Conservation (phyloP, 164 flowering plant species). For the Nymphaea thermarum region DNA sequence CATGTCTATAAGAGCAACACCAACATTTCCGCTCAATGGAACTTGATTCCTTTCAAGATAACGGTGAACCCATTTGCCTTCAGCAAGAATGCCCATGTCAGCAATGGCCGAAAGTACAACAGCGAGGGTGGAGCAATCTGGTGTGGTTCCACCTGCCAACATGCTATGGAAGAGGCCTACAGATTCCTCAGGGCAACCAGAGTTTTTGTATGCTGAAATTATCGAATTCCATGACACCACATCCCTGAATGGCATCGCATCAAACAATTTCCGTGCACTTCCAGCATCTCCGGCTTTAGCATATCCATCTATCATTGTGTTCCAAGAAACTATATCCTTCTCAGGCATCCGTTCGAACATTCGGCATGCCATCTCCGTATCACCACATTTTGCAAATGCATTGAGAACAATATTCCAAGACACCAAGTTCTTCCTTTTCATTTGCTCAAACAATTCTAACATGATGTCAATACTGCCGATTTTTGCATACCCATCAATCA, state of each 20-base stretch:
- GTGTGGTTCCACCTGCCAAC: conserved; percentile 4
- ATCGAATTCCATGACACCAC: conserved; percentile 9
- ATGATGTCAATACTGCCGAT: conserved; percentile 4
- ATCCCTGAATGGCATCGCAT: conserved; percentile 7
- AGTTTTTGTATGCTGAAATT: conserved; percentile 8
- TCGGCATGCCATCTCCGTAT: conserved; percentile 1
- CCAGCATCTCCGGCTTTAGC: conserved; percentile 1
- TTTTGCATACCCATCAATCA: conserved; percentile 11
- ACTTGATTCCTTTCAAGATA: conserved; percentile 3
- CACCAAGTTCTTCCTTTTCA: conserved; percentile 5
- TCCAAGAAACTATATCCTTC: conserved; percentile 8
- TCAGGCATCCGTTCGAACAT: conserved; percentile 6
- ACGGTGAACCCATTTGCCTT: conserved; percentile 12
- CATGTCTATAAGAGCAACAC: conserved; percentile 11
- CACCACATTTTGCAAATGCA: conserved; percentile 7
- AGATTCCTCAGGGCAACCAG: conserved; percentile 5
- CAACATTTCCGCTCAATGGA: conserved; percentile 4
- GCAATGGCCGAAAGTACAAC: conserved; percentile 8
- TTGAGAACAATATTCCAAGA: conserved; percentile 10
- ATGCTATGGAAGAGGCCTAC: conserved; percentile 6
- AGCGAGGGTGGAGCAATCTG: conserved; percentile 6
- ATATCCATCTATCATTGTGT: conserved; percentile 10
- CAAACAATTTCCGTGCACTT: conserved; percentile 2
- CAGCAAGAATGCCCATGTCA: conserved; percentile 6
- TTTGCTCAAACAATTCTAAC: conserved; percentile 4